Conservation (phyloP, 2,329 filamentous ascomycete genomes). For the Botryotinia calthae region DNA sequence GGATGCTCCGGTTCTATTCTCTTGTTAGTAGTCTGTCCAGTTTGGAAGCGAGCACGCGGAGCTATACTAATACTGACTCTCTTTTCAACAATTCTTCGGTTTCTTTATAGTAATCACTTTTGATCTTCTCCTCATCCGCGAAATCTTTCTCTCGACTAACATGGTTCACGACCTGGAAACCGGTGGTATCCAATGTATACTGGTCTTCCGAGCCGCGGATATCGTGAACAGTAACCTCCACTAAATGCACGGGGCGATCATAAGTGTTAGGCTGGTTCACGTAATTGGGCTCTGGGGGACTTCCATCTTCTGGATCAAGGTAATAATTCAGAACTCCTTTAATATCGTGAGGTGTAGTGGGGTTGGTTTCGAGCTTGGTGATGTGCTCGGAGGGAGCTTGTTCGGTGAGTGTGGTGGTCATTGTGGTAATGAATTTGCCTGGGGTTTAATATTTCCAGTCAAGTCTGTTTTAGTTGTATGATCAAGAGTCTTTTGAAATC, state of each 20-base stretch:
- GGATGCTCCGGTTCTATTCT: constrained; percentile 52
- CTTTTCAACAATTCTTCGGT: constrained; percentile 40
- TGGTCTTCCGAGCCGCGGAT: constrained; percentile 45
- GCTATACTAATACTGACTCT: constrained; percentile 27
- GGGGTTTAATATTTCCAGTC: not conserved
- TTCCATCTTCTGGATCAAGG: constrained; percentile 27
- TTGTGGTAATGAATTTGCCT: not conserved
- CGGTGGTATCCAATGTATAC: constrained; percentile 44
- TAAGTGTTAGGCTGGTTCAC: constrained; percentile 18
- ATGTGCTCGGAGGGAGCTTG: constrained; percentile 4
- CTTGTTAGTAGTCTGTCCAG: constrained; percentile 9
- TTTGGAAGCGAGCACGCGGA: not conserved
- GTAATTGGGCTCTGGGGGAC: constrained; percentile 25
- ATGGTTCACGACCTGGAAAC: constrained; percentile 42
- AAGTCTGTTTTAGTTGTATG: not conserved
- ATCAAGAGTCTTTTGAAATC: not conserved
- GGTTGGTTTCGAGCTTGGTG: not conserved
- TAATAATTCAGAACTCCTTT: constrained; percentile 25
- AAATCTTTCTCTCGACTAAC: constrained; percentile 40
- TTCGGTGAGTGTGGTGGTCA: constrained; percentile 17
- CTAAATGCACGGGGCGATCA: constrained; percentile 1
- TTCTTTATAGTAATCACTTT: constrained; percentile 40
- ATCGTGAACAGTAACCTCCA: constrained; percentile 40
- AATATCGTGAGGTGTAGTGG: constrained; percentile 22
- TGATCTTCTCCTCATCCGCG: constrained; percentile 40